Base-by-base conservation (phyloP, 768 basidiomycete genomes). In the Amanita rubescens region DNA sequence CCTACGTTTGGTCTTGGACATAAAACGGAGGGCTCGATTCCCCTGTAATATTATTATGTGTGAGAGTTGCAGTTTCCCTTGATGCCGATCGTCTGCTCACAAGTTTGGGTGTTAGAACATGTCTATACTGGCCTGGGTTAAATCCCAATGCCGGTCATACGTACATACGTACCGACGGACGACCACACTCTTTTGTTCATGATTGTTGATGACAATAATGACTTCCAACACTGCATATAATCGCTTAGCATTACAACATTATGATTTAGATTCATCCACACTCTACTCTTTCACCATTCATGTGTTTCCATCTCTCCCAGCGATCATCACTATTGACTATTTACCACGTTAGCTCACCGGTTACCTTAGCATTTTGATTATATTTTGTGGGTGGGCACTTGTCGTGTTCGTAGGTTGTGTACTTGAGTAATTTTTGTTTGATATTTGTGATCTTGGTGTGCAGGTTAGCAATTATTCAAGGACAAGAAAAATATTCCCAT, bases 401-500 rank as follows among this genome's bases (percentile, higher is more conserved):
- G 37, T 38, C 19, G n/a, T n/a, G n/a, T 19, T 15, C 38, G 17
- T 9, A 39, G 20, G 5, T 6, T 38, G n/a, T 19, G 37, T 10
- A 38, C 14, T 19, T 39, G n/a, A 39, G 38, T 39, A 39, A 39
- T 39, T 39, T n/a, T n/a, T n/a, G n/a, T n/a, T n/a, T n/a, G n/a
- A n/a, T n/a, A n/a, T n/a, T n/a, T n/a, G n/a, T n/a, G n/a, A n/a
- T n/a, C 27, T 30, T 30, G 8, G 3, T 30, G 27, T 30, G 8
- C 27, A 4, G 27, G 27, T 30, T 30, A 30, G 8, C 8, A 4
- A 3, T 30, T 30, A 30, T 8, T 30, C 27, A 3, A 3, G 27
- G 65, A 58, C 56, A 32, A 30, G 11, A 15, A 51, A 53, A 38
- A 12, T 15, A 35, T 53, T 53, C 52, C 52, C 52, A 41, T 61